Percentiles rank a stretch among this genome's conserved stretches.
Conservation (phyloP, 163 green algal genomes). For the Dunaliella salina region DNA sequence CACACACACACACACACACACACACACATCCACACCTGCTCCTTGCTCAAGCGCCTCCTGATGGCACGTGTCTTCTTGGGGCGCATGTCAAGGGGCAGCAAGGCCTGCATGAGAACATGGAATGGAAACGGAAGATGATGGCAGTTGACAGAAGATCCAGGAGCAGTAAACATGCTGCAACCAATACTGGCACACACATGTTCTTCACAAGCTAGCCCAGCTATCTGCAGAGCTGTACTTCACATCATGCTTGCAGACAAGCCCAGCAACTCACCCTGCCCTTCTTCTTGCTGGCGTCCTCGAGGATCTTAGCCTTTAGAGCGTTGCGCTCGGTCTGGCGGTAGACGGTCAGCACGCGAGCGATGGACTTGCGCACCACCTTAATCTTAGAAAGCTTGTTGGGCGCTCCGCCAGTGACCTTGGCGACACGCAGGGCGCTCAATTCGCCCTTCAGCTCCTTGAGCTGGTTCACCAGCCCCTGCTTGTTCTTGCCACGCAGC, state of each 20-base stretch:
- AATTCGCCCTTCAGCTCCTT: constrained; percentile 97
- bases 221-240: no score
- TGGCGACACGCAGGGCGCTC: constrained; percentile 88
- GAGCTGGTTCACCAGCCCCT: constrained; percentile 83
- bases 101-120: constrained; percentile 63
- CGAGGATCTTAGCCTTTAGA: constrained; percentile 77
- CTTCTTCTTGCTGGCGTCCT: constrained; percentile 57
- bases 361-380: constrained; percentile 91
- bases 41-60: constrained; percentile 76
- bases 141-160: neutral
- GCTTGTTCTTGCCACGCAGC: constrained; percentile 88
- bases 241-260: no score
- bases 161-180: constrained; percentile 1
- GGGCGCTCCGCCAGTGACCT: constrained; percentile 96
- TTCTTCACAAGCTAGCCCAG: no score
- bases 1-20: neutral
- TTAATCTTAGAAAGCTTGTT: constrained; percentile 99
- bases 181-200: neutral
- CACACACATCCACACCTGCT: constrained; percentile 68
- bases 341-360: constrained; percentile 89
- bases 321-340: constrained; percentile 80
- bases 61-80: constrained; percentile 97
- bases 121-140: neutral
- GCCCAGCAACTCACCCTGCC: constrained; percentile 42
- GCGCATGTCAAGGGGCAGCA: constrained; percentile 90